A percentile compares a stretch with the other conserved stretches of the same genome.
Conservation (phyloP, 1,139 yeast species). For the Schizosaccharomyces versatilis region DNA sequence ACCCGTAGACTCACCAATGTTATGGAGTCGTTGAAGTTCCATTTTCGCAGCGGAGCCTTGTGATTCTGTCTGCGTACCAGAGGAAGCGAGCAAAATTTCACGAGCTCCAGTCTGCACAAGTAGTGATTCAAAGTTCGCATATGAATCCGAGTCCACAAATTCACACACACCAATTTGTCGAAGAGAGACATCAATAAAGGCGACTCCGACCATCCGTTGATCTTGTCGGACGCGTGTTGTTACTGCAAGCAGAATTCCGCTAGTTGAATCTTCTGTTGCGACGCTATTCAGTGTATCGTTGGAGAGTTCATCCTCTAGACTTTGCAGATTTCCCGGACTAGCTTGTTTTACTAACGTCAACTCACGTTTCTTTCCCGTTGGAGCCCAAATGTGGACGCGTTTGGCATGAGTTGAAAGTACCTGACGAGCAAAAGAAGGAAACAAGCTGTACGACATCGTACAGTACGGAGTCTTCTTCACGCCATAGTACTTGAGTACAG, state of each 20-base stretch:
- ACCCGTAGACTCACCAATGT: constrained; percentile 51
- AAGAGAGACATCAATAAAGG: constrained; percentile 55
- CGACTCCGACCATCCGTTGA: constrained; percentile 47
- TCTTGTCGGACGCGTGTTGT: constrained; percentile 25
- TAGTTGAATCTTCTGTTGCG: constrained; percentile 28
- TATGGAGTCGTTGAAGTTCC: constrained; percentile 23
- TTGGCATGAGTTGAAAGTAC: constrained; percentile 49
- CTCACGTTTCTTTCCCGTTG: constrained; percentile 18
- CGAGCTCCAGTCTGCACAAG: constrained; percentile 62
- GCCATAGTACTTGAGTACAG: constrained; percentile 47
- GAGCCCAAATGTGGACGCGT: constrained; percentile 54
- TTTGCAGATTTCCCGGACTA: constrained; percentile 78
- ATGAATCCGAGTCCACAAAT: constrained; percentile 69
- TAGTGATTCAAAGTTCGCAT: constrained; percentile 64
- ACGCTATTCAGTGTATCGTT: constrained; percentile 14
- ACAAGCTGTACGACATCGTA: constrained; percentile 56
- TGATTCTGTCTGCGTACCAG: not conserved
- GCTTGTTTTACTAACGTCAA: constrained; percentile 46
- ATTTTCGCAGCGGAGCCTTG: not conserved
- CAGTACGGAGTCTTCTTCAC: constrained; percentile 31
- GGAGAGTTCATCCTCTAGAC: constrained; percentile 46
- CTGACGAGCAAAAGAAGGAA: constrained; percentile 39
- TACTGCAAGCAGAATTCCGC: constrained; percentile 57
- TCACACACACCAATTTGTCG: constrained; percentile 51
- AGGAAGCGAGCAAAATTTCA: constrained; percentile 48